Conservation (phyloP, 1,284 basidiomycete genomes). For the Ustilago tritici region DNA sequence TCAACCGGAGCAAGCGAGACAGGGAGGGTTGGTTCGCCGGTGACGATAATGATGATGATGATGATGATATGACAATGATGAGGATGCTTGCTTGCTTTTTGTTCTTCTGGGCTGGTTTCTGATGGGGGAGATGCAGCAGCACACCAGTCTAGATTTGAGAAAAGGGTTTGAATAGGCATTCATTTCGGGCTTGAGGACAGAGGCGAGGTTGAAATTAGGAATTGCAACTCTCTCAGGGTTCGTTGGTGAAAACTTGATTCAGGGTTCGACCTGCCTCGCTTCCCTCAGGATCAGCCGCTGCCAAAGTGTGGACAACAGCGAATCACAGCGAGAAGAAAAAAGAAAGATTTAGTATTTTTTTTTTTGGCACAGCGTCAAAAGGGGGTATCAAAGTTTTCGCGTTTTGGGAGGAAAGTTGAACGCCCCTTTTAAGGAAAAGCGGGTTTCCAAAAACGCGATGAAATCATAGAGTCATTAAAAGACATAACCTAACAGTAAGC, state of each 20-base stretch:
- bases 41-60: slow-evolving; percentile 7
- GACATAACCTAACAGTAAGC: too few species aligned
- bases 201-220: background rate
- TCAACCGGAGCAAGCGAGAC: slow-evolving; percentile 6
- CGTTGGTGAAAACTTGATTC: slow-evolving; percentile 7
- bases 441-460: too few species aligned
- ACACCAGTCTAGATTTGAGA: background rate
- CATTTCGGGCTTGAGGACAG: background rate
- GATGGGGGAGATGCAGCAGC: background rate
- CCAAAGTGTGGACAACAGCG: background rate
- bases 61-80: slow-evolving; percentile 4
- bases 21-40: background rate
- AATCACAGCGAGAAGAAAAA: background rate
- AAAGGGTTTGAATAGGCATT: background rate
- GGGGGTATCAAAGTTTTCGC: too few species aligned
- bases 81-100: background rate
- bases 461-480: background rate
- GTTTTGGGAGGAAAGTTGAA: too few species aligned
- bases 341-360: background rate
- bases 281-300: background rate
- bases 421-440: too few species aligned
- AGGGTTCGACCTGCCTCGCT: slow-evolving; percentile 2
- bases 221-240: slow-evolving; percentile 1
- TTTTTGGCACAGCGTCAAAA: background rate
- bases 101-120: background rate